Percentiles rank a stretch among this genome's conserved stretches.
Evolutionary conservation across 2,329 filamentous ascomycete species (phyloP).

Genomic region (Fusarium dimerum): DNA sequence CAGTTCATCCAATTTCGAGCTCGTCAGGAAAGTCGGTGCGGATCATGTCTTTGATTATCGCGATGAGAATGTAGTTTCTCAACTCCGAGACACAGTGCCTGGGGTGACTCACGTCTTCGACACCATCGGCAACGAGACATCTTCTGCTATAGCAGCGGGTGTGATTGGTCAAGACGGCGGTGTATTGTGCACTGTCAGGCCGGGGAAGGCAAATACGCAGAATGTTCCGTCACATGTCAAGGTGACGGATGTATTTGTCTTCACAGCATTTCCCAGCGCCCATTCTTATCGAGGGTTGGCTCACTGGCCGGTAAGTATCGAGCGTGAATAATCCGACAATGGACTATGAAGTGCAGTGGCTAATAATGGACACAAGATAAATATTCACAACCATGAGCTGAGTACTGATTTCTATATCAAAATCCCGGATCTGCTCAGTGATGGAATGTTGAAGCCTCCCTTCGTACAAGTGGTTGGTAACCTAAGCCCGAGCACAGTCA

Average conservation of each 20-base stretch:
- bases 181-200: constrained; percentile 42
- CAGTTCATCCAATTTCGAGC: constrained; percentile 32
- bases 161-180: constrained; percentile 26
- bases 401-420: too few species aligned
- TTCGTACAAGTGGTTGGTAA: too few species aligned
- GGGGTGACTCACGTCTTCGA: constrained; percentile 41
- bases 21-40: constrained; percentile 34
- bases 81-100: constrained; percentile 34
- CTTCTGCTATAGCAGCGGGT: constrained; percentile 34
- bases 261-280: constrained; percentile 43
- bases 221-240: constrained; percentile 32
- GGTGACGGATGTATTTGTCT: constrained; percentile 45
- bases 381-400: too few species aligned
- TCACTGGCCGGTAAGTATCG: constrained; percentile 41
- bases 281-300: constrained; percentile 35
- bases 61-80: constrained; percentile 34
- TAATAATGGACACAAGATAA: too few species aligned
- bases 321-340: too few species aligned
- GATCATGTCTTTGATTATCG: constrained; percentile 42
- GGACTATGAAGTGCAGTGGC: too few species aligned
- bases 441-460: too few species aligned
- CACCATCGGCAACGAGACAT: constrained; percentile 39
- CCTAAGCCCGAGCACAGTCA: too few species aligned
- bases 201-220: constrained; percentile 41
- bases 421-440: too few species aligned